phyloP scores from a whole-genome alignment of 371 early-diverging fungal species.

The Actinomucor elegans region DNA sequence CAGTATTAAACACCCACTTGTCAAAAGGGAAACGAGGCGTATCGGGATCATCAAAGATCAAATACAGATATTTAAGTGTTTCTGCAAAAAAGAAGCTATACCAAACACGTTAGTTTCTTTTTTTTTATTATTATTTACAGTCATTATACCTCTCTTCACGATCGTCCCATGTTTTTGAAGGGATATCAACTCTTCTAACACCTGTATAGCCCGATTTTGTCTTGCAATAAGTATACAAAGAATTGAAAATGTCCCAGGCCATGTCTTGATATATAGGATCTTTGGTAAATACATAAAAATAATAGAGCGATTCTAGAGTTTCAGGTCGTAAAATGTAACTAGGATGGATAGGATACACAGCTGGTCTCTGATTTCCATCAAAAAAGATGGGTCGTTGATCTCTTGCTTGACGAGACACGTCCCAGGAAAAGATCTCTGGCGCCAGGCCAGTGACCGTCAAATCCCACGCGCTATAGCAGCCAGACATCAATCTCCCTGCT shows the following conservation, averaged over 20 bases:
- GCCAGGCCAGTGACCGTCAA: constrained; percentile 40
- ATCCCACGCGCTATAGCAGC: constrained; percentile 45
- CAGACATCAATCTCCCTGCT: constrained; percentile 33
- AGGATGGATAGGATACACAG: constrained; percentile 24
- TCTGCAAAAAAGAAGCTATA: constrained; percentile 86
- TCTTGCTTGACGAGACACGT: not conserved
- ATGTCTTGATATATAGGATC: constrained; percentile 68
- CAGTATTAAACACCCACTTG: constrained; percentile 86
- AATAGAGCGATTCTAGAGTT: constrained; percentile 75
- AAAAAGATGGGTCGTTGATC: not conserved
- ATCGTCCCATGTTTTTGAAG: constrained; percentile 37
- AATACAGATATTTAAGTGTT: constrained; percentile 92
- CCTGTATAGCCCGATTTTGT: constrained; percentile 44
- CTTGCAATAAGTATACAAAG: constrained; percentile 42
- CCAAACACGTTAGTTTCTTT: too few relatives aligned
- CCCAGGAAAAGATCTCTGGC: constrained; percentile 42
- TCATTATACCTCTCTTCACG: constrained; percentile 46
- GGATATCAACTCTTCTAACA: constrained; percentile 29
- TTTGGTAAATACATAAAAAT: constrained; percentile 69
- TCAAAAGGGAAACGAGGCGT: constrained; percentile 55
- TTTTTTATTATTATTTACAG: not conserved
- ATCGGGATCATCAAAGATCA: constrained; percentile 76
- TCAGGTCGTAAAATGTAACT: constrained; percentile 58
- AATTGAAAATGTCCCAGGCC: constrained; percentile 71
- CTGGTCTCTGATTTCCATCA: constrained; percentile 11